These are phyloP conservation scores for Cladosporium austrohemisphaericum DNA, from an alignment of 2,329 filamentous ascomycete genomes.

Conservation along the genomic window DNA sequence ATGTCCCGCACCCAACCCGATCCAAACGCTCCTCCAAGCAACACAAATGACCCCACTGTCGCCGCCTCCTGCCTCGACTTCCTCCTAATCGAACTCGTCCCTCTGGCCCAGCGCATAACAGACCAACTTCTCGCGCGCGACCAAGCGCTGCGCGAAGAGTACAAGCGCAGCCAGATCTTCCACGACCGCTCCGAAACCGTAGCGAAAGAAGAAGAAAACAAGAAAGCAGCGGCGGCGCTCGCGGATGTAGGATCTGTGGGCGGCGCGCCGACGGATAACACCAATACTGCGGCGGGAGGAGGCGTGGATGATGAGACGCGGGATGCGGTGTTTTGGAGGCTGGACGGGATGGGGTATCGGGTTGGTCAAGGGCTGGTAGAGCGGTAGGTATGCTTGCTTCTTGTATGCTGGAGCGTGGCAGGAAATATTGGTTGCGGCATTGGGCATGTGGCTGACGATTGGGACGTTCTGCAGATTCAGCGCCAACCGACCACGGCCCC, in stretches of 20 bases:
- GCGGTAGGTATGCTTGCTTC: constrained; percentile 55
- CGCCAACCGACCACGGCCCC: constrained; percentile 78
- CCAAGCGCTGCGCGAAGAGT: constrained; percentile 37
- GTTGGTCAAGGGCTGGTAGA: constrained; percentile 92
- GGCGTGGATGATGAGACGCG: constrained; percentile 68
- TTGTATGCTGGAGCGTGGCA: constrained; percentile 1
- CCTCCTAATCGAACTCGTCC: constrained; percentile 92
- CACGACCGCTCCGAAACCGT: constrained; percentile 14
- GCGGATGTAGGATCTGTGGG: constrained; percentile 7
- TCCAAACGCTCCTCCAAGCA: not conserved
- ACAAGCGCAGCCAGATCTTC: constrained; percentile 28
- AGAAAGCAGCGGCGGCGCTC: not conserved
- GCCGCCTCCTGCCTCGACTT: constrained; percentile 87
- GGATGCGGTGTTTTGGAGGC: constrained; percentile 77
- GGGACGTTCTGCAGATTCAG: constrained; percentile 65
- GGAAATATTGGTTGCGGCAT: too few species aligned
- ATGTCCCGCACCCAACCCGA: constrained; percentile 9
- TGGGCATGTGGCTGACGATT: too few species aligned
- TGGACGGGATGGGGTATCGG: constrained; percentile 83
- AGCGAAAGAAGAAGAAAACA: not conserved
- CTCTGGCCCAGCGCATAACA: constrained; percentile 83
- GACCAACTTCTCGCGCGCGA: constrained; percentile 61
- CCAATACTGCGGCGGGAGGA: constrained; percentile 7
- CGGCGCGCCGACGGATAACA: constrained; percentile 6
- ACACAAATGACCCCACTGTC: constrained; percentile 41